Evolutionary conservation across 352 stramenopile genomes (phyloP), one percentile per base, ranked within the genome.

Genomic region (Globisporangium paroecandrum): DNA sequence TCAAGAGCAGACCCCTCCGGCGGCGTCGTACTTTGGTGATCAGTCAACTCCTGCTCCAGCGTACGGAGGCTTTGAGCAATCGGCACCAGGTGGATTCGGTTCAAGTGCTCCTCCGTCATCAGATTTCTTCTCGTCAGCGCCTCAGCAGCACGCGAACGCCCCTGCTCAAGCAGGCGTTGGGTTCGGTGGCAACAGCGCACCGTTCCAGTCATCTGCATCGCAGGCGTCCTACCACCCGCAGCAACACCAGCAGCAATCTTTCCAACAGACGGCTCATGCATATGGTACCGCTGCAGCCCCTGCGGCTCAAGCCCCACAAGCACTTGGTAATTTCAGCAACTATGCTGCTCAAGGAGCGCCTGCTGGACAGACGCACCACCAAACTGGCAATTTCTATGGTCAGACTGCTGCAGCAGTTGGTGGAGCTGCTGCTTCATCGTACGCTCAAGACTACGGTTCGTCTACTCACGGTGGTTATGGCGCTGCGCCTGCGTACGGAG

Each of bases 121-220:
- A 7, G 66, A 78, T 32, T 81, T 83, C 56, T 86, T 85, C 64
- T 77, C 76, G 3, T 76, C 72, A n/a, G 41, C 70, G 5, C 64
- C 70, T 34, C 56, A 61, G 25, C 66, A 75, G n/a, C 69, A 80
- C 56, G 10, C 5, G 32, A 62, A 49, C 5, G 32, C 56, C 9
- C 32, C 56, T 56, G 22, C 49, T 56, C 49, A 32, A 54, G 18
- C 47, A 53, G 22, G 36, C 25, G 38, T 36, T 36, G 29, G 29
- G 24, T 41, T 38, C 41, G 20, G 27, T n/a, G 41, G 7, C 32
- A 54, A 25, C 38, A 64, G 24, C 59, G 43, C 56, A 32, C 56
- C 56, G 29, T 62, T 32, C 34, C 56, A 62, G 24, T 4, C 56
- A 4, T 38, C 56, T 62, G 32, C n/a, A 29, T n/a, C 56, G 2